A percentile compares a stretch with the other conserved stretches of the same genome.
Conservation (phyloP, 352 stramenopile genomes). For the Globisporangium canariense region DNA sequence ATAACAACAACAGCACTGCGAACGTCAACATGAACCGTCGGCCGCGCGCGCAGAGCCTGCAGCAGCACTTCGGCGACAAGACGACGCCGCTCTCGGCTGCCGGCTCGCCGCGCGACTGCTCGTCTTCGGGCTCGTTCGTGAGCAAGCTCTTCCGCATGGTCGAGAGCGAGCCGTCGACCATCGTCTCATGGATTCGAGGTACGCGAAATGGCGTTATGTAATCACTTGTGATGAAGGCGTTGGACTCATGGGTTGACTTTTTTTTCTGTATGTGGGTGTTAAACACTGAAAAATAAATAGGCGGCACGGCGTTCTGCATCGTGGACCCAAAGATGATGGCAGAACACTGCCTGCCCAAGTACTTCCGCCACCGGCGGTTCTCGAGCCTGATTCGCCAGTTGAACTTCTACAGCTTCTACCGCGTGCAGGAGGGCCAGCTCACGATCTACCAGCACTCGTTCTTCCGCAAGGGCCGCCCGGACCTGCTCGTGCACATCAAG, state of each 20-base stretch:
- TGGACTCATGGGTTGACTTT: conserved; percentile 7
- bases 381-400: conserved; percentile 88
- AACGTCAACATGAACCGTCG: conserved; percentile 25
- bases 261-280: conserved; percentile 8
- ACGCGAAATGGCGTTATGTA: not conserved
- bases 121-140: conserved; percentile 75
- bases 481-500: conserved; percentile 84
- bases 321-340: conserved; percentile 89
- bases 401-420: conserved; percentile 93
- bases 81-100: conserved; percentile 7
- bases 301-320: conserved; percentile 88
- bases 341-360: conserved; percentile 87
- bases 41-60: conserved; percentile 49
- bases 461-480: conserved; percentile 77
- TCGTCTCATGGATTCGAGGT: conserved; percentile 82
- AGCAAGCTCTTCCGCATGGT: conserved; percentile 87
- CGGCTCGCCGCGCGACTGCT: conserved; percentile 33
- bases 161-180: conserved; percentile 71
- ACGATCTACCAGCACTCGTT: conserved; percentile 87
- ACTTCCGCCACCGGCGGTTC: conserved; percentile 88
- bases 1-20: not conserved
- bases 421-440: conserved; percentile 81
- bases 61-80: conserved; percentile 32
- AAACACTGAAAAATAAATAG: conserved; percentile 20
- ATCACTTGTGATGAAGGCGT: not conserved